phyloP scores from a whole-genome alignment of 2,329 filamentous ascomycete species.

The Sporothrix luriei region DNA sequence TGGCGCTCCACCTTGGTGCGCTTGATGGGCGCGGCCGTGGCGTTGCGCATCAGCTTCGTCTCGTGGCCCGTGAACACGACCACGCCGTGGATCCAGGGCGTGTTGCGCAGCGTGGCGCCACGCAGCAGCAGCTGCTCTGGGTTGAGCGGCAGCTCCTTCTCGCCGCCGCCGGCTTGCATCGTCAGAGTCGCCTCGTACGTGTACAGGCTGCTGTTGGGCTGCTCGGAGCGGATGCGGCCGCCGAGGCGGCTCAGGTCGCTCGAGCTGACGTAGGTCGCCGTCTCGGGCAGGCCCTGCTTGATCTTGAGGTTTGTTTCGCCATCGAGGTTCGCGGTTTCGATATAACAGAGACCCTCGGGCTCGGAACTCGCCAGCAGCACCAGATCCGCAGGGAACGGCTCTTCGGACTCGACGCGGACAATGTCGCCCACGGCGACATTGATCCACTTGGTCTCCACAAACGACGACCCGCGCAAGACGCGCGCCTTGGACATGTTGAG shows the following conservation, averaged over 20 bases:
- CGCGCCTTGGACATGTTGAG: slow-evolving; percentile 86
- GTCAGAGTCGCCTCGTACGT: slow-evolving; percentile 97
- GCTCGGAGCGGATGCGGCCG: slow-evolving; percentile 87
- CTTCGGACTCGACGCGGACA: slow-evolving; percentile 87
- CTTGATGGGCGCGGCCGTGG: slow-evolving; percentile 95
- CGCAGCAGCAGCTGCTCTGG: slow-evolving; percentile 91
- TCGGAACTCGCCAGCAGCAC: slow-evolving; percentile 93
- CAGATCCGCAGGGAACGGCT: slow-evolving; percentile 91
- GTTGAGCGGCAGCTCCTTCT: slow-evolving; percentile 86
- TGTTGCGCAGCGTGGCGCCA: slow-evolving; percentile 92
- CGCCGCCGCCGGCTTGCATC: slow-evolving; percentile 83
- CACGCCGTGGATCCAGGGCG: slow-evolving; percentile 92
- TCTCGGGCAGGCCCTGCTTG: slow-evolving; percentile 95
- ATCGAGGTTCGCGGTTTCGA: slow-evolving; percentile 96
- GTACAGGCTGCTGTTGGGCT: slow-evolving; percentile 97
- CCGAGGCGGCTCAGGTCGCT: slow-evolving; percentile 82
- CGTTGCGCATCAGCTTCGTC: slow-evolving; percentile 98
- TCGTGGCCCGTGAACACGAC: slow-evolving; percentile 98
- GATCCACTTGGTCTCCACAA: slow-evolving; percentile 89
- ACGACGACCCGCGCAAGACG: slow-evolving; percentile 79
- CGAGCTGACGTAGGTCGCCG: slow-evolving; percentile 80
- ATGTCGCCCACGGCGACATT: slow-evolving; percentile 92
- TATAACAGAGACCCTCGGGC: slow-evolving; percentile 96
- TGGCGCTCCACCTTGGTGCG: slow-evolving; percentile 92
- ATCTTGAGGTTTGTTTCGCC: slow-evolving; percentile 99